phyloP scores from a whole-genome alignment of 495 filamentous ascomycete genomes.

The Acidomyces sp. region DNA sequence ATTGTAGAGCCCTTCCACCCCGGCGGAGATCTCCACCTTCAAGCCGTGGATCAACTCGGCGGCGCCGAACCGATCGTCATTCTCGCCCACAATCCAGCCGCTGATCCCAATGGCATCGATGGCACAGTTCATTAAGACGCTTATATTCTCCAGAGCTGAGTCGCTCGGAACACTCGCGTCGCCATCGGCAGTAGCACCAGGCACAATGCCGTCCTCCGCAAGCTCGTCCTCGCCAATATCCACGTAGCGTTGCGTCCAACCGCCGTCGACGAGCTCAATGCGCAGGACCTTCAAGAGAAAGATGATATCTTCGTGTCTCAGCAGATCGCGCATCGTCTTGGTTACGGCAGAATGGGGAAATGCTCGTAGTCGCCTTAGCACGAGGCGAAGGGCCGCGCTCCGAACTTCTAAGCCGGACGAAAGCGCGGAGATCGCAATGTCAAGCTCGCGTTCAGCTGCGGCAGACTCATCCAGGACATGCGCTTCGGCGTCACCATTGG shows the following conservation, averaged over 20 bases:
- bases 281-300: conserved; percentile 62
- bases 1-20: conserved; percentile 16
- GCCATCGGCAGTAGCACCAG: background rate
- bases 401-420: conserved; percentile 22
- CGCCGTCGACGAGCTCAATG: conserved; percentile 47
- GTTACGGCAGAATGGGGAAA: conserved; percentile 46
- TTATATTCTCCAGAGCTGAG: conserved; percentile 35
- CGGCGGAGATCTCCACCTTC: conserved; percentile 10
- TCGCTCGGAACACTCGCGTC: conserved; percentile 15
- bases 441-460: conserved; percentile 25
- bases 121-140: conserved; percentile 56
- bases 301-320: conserved; percentile 54
- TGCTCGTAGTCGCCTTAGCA: conserved; percentile 50
- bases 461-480: conserved; percentile 19
- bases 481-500: conserved; percentile 18
- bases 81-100: conserved; percentile 56
- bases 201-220: background rate
- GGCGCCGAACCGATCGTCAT: background rate
- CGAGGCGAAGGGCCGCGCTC: conserved; percentile 24
- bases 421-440: conserved; percentile 25
- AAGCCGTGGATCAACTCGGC: conserved; percentile 9
- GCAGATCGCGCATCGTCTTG: conserved; percentile 48
- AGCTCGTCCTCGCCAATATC: conserved; percentile 30
- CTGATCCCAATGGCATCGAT: conserved; percentile 74
- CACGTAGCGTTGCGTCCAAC: conserved; percentile 57